These are phyloP conservation scores for Russula earlei DNA, from an alignment of 768 basidiomycete genomes.

Conservation along the genomic window DNA sequence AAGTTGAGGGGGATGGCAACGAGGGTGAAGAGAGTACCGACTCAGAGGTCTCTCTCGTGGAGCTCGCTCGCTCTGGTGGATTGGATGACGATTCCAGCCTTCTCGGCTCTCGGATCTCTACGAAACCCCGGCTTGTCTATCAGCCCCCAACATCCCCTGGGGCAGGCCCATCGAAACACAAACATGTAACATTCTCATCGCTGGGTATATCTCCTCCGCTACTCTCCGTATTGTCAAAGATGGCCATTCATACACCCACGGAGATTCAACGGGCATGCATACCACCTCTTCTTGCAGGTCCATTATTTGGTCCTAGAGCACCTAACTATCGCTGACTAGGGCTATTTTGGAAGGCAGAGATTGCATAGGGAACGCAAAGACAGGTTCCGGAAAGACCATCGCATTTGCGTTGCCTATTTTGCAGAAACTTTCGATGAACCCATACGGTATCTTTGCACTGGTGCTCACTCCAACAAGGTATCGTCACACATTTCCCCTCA, in stretches of 20 bases:
- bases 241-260: conserved; percentile 83
- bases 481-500: background rate
- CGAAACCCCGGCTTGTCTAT: conserved; percentile 14
- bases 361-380: conserved; percentile 96
- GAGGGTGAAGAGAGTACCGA: background rate
- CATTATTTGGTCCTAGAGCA: conserved; percentile 19
- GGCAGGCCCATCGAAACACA: conserved; percentile 12
- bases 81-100: background rate
- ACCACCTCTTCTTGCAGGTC: conserved; percentile 73
- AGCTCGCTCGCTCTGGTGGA: background rate
- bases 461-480: conserved; percentile 93
- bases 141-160: conserved; percentile 8
- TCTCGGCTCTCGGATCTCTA: conserved; percentile 21
- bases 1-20: background rate
- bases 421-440: conserved; percentile 78
- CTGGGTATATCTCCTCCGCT: conserved; percentile 55
- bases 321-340: conserved; percentile 16
- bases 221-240: conserved; percentile 54
- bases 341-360: conserved; percentile 57
- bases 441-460: conserved; percentile 90
- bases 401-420: conserved; percentile 95
- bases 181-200: conserved; percentile 37
- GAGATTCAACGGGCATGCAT: conserved; percentile 88
- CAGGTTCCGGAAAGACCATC: conserved; percentile 95
- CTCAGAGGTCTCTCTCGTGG: background rate